Base-by-base conservation (phyloP, 2,329 filamentous ascomycete genomes). In the Fusarium torreyae region DNA sequence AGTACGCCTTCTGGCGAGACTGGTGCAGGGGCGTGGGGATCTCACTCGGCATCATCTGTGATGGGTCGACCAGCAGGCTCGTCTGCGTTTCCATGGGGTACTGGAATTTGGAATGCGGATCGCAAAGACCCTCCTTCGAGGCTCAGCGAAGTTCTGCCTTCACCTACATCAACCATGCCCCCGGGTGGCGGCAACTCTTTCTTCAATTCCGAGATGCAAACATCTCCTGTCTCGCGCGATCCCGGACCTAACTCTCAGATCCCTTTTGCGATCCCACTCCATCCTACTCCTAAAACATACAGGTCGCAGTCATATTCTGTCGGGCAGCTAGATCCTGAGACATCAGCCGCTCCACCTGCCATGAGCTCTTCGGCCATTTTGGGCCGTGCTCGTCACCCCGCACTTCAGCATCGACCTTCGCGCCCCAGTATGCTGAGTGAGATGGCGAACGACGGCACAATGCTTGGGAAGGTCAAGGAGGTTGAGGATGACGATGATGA, bases 251-350 rank as follows among this genome's bases (percentile, higher is more conserved):
- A 87, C 66, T 80, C 85, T 71, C 89, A 95, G 67, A 92, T 97
- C 55, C 93, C 94, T 1, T 97, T 97, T 75, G 87, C 92, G 8
- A 97, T 97, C 70, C 94, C 94, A 6, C 85, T 97, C 20, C 93
- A 97, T 68, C 94, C 95, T 1, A 96, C 93, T 0, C 93, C 93
- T 3, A 98, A 98, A 80, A 94, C 93, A 2, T 96, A 97, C 74
- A 91, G 96, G 43, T 99, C 96, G 7, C 94, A 98, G 79, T 98
- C 96, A 6, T 98, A 98, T 79, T 98, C 95, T 0, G 95, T 97
- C 48, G 94, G 94, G 6, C 94, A 98, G 77, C 84, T 94, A 64
- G 94, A 97, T 54, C 87, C 90, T 1, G 92, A 95, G 61, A 81
- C 81, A 2, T 74, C 59, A 7, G 15, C 80, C 5, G 73, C 81